Evolutionary conservation across 257 asterid species (phyloP), one percentile per base, ranked within the genome.

Genomic region (Linderniella brevidens): DNA sequence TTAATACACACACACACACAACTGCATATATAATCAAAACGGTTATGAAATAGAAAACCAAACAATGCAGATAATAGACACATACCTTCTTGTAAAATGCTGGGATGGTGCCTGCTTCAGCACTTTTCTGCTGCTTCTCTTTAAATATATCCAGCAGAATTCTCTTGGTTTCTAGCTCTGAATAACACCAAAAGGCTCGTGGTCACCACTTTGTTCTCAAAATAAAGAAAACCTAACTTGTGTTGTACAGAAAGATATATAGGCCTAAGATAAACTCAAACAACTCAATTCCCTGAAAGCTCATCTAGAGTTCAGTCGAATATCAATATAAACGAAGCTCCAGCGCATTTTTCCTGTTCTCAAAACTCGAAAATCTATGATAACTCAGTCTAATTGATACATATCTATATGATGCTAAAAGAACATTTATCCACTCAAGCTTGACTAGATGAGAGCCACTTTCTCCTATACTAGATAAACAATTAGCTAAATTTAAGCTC

Each of bases 81-180:
- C 40, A 25, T 14, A 83, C 99, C 93, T 78, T 85, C 76, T 85
- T 90, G 60, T 90, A 90, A 71, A 90, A 90, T 67, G 88, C 86
- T 0, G 99, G 96, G 41, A 90, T 82, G 50, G 83, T 50, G 53
- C 96, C 99, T 41, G 94, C 87, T 63, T 82, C 92, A 60, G 93
- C 88, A 64, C 78, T 79, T 76, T 70, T 85, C 47, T 79, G 95
- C 55, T 85, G 99, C 76, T 90, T 90, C 56, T 79, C 99, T 67
- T 86, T 90, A 54, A 85, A 90, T 51, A 90, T 86, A 57, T 90
- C 99, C 46, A 86, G 73, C 76, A 90, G 74, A 56, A 90, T 90
- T 57, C 78, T 76, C 51, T 90, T 90, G 52, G 96, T 90, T 76
- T 90, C 99, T 41, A 90, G 80, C 73, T 90, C 99, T 90, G 76